phyloP scores from a whole-genome alignment of 768 basidiomycete genomes.

The Punctularia strigosozonata region DNA sequence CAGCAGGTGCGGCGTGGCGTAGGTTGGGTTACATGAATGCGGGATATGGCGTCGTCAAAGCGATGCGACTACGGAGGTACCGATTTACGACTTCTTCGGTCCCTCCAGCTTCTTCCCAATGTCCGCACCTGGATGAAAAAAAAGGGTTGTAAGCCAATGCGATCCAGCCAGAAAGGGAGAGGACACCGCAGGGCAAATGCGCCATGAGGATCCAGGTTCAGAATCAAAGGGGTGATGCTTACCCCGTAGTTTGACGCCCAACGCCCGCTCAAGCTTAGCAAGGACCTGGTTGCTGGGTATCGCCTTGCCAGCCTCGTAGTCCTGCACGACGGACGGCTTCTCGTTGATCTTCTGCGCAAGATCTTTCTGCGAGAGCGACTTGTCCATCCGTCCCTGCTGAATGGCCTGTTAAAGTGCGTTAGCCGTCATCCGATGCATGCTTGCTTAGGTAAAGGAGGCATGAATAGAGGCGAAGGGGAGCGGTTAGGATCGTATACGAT shows the following conservation, averaged over 20 bases:
- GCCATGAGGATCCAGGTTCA: too few relatives aligned
- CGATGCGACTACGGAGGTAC: slow-evolving; percentile 23
- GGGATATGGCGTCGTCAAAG: slow-evolving; percentile 17
- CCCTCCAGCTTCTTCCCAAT: slow-evolving; percentile 84
- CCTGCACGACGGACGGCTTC: slow-evolving; percentile 79
- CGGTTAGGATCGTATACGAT: not conserved
- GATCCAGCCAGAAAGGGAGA: too few relatives aligned
- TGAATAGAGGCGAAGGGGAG: not conserved
- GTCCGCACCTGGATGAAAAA: slow-evolving; percentile 39
- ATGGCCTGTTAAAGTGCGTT: slow-evolving; percentile 46
- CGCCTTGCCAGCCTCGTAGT: slow-evolving; percentile 83
- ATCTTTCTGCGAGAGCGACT: slow-evolving; percentile 82
- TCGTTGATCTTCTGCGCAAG: slow-evolving; percentile 89
- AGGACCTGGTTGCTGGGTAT: slow-evolving; percentile 82
- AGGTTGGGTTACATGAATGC: slow-evolving; percentile 10
- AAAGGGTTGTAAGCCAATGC: too few relatives aligned
- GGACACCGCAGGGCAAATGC: too few relatives aligned
- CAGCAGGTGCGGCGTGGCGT: too few relatives aligned
- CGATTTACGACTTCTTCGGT: slow-evolving; percentile 56
- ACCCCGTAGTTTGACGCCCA: slow-evolving; percentile 89
- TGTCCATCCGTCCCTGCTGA: slow-evolving; percentile 64
- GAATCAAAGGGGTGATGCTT: too few relatives aligned
- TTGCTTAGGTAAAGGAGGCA: slow-evolving; percentile 2
- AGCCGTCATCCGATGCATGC: too few relatives aligned
- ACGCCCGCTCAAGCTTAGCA: slow-evolving; percentile 73